These are phyloP conservation scores for Chamaecrista fasciculata DNA, from an alignment of 306 rosid species.

Conservation along the genomic window DNA sequence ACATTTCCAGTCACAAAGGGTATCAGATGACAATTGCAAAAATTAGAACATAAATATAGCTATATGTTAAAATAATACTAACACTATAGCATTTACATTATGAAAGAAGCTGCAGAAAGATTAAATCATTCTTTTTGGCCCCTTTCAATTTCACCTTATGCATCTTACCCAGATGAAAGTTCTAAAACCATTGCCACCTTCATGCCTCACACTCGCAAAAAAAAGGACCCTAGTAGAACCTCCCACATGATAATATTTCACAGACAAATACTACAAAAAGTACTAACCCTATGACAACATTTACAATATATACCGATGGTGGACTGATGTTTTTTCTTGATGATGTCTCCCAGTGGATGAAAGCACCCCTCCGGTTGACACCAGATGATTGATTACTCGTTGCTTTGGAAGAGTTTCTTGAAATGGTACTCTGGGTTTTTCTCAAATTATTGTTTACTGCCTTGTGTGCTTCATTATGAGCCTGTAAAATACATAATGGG, in stretches of 20 bases:
- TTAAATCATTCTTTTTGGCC: neutral
- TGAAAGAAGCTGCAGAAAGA: conserved; percentile 13
- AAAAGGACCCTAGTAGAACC: conserved; percentile 19
- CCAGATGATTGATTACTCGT: conserved; percentile 17
- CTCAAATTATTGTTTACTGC: conserved; percentile 2
- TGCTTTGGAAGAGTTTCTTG: conserved; percentile 12
- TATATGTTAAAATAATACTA: too few species aligned
- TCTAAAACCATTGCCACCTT: neutral
- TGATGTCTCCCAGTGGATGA: conserved; percentile 28
- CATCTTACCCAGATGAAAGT: conserved; percentile 8
- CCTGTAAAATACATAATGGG: conserved; percentile 40
- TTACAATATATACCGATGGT: conserved; percentile 30
- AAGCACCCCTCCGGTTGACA: conserved; percentile 23
- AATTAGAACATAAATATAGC: too few species aligned
- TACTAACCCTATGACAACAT: neutral
- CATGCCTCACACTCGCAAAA: neutral
- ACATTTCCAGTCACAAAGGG: neutral
- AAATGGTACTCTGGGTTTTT: conserved; percentile 19
- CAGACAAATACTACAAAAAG: conserved; percentile 2
- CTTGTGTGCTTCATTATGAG: neutral
- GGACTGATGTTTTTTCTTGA: conserved; percentile 32
- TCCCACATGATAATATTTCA: conserved; percentile 35
- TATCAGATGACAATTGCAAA: neutral
- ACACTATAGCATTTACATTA: conserved; percentile 13
- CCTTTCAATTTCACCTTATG: neutral